Percentiles rank a stretch among this genome's conserved stretches.
phyloP scores from a whole-genome alignment of 257 asterid species.

The Vinca minor region DNA sequence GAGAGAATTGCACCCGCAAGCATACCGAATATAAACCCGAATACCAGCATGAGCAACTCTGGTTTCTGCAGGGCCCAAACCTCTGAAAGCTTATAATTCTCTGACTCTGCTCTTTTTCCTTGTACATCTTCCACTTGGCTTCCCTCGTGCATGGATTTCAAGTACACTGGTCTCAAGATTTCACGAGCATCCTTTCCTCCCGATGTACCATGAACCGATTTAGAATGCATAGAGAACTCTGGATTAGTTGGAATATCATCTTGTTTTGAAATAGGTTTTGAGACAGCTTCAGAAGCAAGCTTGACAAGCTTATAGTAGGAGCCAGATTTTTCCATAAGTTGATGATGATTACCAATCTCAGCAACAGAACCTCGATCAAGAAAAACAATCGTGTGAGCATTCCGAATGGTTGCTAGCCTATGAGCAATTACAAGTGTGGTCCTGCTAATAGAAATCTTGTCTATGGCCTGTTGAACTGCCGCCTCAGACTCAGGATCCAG shows the following conservation, averaged over 20 bases:
- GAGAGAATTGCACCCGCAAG: conserved; percentile 82
- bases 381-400: conserved; percentile 56
- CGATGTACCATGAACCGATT: conserved; percentile 18
- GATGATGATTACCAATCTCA: conserved; percentile 59
- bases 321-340: conserved; percentile 55
- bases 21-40: conserved; percentile 50
- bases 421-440: conserved; percentile 75
- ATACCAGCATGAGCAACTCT: conserved; percentile 33
- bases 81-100: conserved; percentile 40
- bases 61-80: conserved; percentile 63
- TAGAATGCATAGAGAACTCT: conserved; percentile 20
- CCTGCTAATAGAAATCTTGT: conserved; percentile 54
- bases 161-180: conserved; percentile 30
- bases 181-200: conserved; percentile 25
- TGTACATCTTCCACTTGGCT: conserved; percentile 18
- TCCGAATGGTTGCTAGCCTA: conserved; percentile 62
- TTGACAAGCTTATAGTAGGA: conserved; percentile 56
- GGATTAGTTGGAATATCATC: conserved; percentile 18
- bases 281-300: conserved; percentile 55
- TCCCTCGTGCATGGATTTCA: conserved; percentile 26
- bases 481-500: conserved; percentile 64
- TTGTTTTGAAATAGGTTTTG: conserved; percentile 24
- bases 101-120: conserved; percentile 21
- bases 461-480: conserved; percentile 67
- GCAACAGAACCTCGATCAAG: conserved; percentile 59